A percentile compares a stretch with the other conserved stretches of the same genome.
Evolutionary conservation across 768 basidiomycete species (phyloP).

Genomic region (Neoboletus subvelutipes): DNA sequence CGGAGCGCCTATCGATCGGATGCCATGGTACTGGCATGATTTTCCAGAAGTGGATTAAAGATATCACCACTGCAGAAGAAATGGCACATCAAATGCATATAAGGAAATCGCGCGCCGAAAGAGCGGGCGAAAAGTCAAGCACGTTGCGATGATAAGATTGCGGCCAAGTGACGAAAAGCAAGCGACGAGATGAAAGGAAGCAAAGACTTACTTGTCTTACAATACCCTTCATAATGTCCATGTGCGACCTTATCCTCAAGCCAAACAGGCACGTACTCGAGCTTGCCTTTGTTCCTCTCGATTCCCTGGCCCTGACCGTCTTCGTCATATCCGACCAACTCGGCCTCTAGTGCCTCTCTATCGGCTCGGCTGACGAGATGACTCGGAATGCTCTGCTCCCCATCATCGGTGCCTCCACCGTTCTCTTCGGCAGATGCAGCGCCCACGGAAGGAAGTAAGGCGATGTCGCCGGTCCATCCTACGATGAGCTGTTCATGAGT

Average conservation of each 20-base stretch:
- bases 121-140: background rate
- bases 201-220: constrained; percentile 82
- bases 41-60: constrained; percentile 4
- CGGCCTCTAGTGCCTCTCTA: constrained; percentile 60
- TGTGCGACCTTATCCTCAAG: constrained; percentile 86
- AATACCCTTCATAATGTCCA: constrained; percentile 96
- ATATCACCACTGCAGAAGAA: constrained; percentile 2
- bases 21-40: background rate
- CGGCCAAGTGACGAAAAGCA: background rate
- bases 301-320: constrained; percentile 48
- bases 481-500: constrained; percentile 90
- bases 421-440: constrained; percentile 29
- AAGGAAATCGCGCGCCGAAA: constrained; percentile 12
- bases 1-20: background rate
- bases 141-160: constrained; percentile 11
- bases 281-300: constrained; percentile 44
- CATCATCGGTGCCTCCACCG: background rate
- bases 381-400: constrained; percentile 43
- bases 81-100: constrained; percentile 5
- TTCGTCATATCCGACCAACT: constrained; percentile 56
- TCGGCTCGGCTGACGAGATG: constrained; percentile 59
- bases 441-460: constrained; percentile 41
- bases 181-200: background rate
- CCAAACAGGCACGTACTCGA: constrained; percentile 88
- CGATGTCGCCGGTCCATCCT: constrained; percentile 92